Conservation (phyloP, 352 stramenopile species). For the Ophiocytium majus region DNA sequence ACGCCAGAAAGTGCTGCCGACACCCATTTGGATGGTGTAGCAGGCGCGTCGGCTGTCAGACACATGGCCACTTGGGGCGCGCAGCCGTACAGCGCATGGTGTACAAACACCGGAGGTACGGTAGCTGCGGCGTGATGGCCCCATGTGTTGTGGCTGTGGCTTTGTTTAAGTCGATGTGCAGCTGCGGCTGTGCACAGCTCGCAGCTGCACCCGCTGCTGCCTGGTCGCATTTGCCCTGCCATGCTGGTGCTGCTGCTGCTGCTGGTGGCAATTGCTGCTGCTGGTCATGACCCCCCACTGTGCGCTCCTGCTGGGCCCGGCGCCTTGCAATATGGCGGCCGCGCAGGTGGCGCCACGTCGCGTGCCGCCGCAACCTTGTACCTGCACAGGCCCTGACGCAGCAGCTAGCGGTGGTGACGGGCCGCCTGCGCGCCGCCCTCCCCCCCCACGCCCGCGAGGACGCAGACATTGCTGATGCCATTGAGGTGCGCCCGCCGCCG, state of each 20-base stretch:
- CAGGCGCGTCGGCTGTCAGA: too few relatives aligned
- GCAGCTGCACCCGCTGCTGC: too few relatives aligned
- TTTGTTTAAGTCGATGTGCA: too few relatives aligned
- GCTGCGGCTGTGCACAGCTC: too few relatives aligned
- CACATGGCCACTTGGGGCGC: too few relatives aligned
- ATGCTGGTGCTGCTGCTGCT: background rate
- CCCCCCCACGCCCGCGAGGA: background rate
- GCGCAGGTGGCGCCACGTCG: constrained; percentile 14
- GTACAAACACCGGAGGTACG: too few relatives aligned
- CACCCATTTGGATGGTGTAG: too few relatives aligned
- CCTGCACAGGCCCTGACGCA: constrained; percentile 11
- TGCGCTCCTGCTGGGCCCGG: background rate
- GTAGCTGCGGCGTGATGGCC: too few relatives aligned
- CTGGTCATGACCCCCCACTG: background rate
- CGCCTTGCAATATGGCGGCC: background rate
- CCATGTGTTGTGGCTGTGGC: too few relatives aligned
- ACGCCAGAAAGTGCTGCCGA: too few relatives aligned
- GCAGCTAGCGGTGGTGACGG: constrained; percentile 13
- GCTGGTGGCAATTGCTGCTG: background rate
- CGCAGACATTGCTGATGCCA: background rate
- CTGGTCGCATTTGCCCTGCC: background rate
- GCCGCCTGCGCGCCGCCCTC: background rate
- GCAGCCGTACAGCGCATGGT: too few relatives aligned
- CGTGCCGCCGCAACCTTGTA: constrained; percentile 15
- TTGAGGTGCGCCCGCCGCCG: constrained; percentile 14